phyloP scores from a whole-genome alignment of 2,329 filamentous ascomycete species.

The Pestalotiopsis sp. region DNA sequence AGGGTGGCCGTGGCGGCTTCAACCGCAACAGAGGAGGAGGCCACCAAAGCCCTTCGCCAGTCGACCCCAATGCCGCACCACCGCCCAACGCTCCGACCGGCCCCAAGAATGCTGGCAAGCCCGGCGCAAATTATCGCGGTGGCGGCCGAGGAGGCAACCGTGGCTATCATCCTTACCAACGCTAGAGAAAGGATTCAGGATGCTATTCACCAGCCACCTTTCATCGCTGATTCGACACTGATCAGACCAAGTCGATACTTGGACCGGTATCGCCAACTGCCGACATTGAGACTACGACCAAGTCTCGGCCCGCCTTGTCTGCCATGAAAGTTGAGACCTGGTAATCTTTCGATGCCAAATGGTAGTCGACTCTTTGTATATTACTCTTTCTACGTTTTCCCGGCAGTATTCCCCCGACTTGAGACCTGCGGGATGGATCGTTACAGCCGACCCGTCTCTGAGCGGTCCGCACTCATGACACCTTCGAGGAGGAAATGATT shows the following conservation, averaged over 20 bases:
- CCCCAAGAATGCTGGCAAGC: conserved; percentile 91
- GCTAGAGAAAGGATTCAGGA: background rate
- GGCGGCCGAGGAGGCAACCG: conserved; percentile 77
- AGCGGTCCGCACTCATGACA: background rate
- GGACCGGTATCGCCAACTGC: background rate
- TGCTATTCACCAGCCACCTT: background rate
- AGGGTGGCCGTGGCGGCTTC: conserved; percentile 46
- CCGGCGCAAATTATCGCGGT: conserved; percentile 90
- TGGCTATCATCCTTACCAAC: conserved; percentile 79
- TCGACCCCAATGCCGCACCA: conserved; percentile 60
- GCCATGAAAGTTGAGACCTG: background rate
- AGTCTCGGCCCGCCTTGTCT: background rate
- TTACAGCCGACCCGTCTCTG: background rate
- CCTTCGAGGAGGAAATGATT: background rate
- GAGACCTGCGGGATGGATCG: background rate
- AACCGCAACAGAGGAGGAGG: conserved; percentile 39
- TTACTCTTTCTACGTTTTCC: background rate
- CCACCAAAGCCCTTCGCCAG: conserved; percentile 41
- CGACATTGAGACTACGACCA: background rate
- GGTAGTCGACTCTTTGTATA: background rate
- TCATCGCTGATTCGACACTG: background rate
- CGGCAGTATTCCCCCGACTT: background rate
- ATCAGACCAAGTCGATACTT: background rate
- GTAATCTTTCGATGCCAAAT: background rate
- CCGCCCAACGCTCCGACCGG: conserved; percentile 90